Base-by-base conservation (phyloP, 169 alveolate species). In the Plasmodium vinckei region DNA sequence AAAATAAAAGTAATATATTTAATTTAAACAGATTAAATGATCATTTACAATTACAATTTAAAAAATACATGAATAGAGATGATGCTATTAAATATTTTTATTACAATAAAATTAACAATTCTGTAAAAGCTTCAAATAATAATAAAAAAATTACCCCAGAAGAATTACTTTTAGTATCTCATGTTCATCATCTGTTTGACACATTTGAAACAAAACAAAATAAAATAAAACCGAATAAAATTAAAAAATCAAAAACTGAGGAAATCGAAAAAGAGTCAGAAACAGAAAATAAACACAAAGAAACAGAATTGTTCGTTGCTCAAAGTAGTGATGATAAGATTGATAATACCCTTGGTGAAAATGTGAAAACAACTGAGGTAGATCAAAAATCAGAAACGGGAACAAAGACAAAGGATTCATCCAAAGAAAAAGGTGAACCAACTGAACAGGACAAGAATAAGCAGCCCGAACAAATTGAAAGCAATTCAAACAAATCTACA, bases 91-190 rank as follows among this genome's bases (percentile, higher is more conserved):
- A 39, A 69, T 79, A 39, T 21, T 54, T 79, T 19, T 79, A 79
- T 65, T 67, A 64, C 25, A 79, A 79, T 33, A 44, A 79, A 4
- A 33, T 25, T 53, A 79, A 69, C 15, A 79, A 79, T 42, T 79
- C 75, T 10, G 39, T 79, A 15, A 79, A 65, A 46, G 53, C 65
- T 25, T 65, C 89, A 25, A 33, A 27, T 47, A 79, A 79, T 46
- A 79, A 79, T 54, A 79, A 79, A 79, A 79, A 79, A 67, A 44
- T 79, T 7, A 79, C 17, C 53, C 65, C 65, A 42, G 89, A 79
- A n/a, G 89, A 79, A 25, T 9, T 65, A 5, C 49, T 53, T 25
- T 56, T 79, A 6, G 61, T 79, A 5, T 54, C 89, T 9, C 60
- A 67, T 47, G 53, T 79, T 46, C 89, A 79, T 59, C 68, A 39